Conservation (phyloP, 2,329 filamentous ascomycete species). For the Sphaerulina musiva region DNA sequence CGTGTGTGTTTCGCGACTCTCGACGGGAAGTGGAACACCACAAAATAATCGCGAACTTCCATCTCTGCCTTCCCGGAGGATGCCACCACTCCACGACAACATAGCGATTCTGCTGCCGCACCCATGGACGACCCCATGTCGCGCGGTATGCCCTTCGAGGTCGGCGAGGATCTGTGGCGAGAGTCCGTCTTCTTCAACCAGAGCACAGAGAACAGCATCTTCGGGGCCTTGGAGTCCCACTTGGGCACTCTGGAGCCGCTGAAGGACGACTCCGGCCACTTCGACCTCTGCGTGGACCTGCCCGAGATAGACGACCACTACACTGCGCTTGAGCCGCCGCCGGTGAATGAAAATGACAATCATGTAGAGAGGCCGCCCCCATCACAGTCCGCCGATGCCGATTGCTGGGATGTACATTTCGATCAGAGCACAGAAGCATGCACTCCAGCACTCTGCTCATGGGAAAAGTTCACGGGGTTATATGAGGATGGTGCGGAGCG, state of each 20-base stretch:
- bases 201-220: constrained; percentile 13
- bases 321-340: constrained; percentile 25
- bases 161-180: constrained; percentile 22
- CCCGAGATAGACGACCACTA: constrained; percentile 20
- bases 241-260: background rate
- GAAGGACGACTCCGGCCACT: constrained; percentile 1
- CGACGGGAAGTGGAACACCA: too few species aligned
- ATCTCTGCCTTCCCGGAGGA: too few species aligned
- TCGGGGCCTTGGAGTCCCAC: constrained; percentile 9
- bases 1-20: too few species aligned
- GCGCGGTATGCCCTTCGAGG: constrained; percentile 22
- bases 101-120: background rate
- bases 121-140: constrained; percentile 11
- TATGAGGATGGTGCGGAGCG: constrained; percentile 35
- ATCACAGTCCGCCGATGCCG: constrained; percentile 19
- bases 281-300: constrained; percentile 13
- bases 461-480: constrained; percentile 55
- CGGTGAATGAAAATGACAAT: background rate
- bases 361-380: constrained; percentile 8
- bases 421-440: constrained; percentile 32
- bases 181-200: constrained; percentile 9
- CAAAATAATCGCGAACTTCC: too few species aligned
- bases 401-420: constrained; percentile 34
- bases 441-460: constrained; percentile 50
- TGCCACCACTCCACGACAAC: too few species aligned